Conservation (phyloP, 2,329 filamentous ascomycete genomes). For the Trichoderma citrinoviride region DNA sequence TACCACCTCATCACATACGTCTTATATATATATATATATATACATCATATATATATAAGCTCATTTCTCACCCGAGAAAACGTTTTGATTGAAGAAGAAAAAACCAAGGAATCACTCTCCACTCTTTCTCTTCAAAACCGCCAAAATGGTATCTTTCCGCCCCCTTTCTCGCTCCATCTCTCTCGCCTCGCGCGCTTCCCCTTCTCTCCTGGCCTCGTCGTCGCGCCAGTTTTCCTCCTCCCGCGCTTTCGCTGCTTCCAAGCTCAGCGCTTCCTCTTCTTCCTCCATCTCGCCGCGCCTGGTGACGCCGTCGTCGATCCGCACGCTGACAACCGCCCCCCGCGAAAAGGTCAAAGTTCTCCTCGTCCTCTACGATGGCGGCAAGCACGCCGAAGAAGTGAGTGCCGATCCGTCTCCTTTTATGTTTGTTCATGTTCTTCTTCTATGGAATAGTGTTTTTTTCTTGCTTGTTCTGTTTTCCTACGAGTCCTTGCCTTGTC, state of each 20-base stretch:
- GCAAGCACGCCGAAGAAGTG: conserved; percentile 83
- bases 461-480: background rate
- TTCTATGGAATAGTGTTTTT: background rate
- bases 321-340: conserved; percentile 51
- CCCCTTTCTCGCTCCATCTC: conserved; percentile 31
- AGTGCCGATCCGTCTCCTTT: conserved; percentile 31
- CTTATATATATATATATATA: too few relatives aligned
- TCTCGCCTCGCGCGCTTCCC: conserved; percentile 30
- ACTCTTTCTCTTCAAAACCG: conserved; percentile 18
- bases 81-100: background rate
- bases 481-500: background rate
- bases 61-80: background rate
- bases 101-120: background rate
- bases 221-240: conserved; percentile 24
- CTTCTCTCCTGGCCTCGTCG: conserved; percentile 27
- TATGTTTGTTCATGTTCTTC: background rate
- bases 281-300: conserved; percentile 17
- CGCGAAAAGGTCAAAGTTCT: conserved; percentile 83
- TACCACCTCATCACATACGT: background rate
- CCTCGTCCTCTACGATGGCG: conserved; percentile 88
- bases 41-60: background rate
- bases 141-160: conserved; percentile 35
- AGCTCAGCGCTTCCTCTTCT: conserved; percentile 27
- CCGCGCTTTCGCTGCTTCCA: conserved; percentile 43
- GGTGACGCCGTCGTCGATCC: conserved; percentile 46